Base-by-base conservation (phyloP, 257 asterid species). In the Nicotiana tomentosiformis region DNA sequence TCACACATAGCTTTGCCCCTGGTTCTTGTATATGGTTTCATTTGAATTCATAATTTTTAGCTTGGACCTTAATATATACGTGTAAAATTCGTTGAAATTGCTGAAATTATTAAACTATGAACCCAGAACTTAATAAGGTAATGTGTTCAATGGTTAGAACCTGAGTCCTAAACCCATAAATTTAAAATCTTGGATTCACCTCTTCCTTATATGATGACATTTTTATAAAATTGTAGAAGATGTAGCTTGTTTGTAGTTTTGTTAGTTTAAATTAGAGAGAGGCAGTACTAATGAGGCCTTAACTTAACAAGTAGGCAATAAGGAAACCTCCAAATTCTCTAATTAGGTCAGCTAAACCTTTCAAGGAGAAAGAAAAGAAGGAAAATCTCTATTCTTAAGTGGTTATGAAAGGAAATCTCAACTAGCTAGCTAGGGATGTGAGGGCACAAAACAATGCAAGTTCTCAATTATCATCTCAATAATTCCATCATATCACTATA, bases 271-370 rank as follows among this genome's bases (percentile, higher is more conserved):
- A 32, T 66, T 32, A 3, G 77, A 67, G 77, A 16, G 26, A 39
- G 77, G 9, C 77, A 17, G 29, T 16, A 32, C 66, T 55, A 53
- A 37, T 37, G 17, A 68, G 23, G 43, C 30, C 69, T 49, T 64
- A 49, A 33, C 70, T 39, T 16, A 77, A 64, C 43, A 29, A 35
- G 37, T 26, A 46, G 46, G 15, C 49, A 3, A 17, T 46, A 35
- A 15, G 49, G 30, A 39, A 1, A 35, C 61, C 77, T n/a, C 53
- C n/a, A 30, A 83, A 15, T 61, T 56, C 11, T 64, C 26, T 9
- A 39, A 57, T 84, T 84, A 84, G 86, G 77, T 84, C 58, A 58
- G 56, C 82, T 81, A 51, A 81, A 14, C 78, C 77, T 84, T 49
- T 84, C 78, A 49, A 72, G 26, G 78, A 72, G 78, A 81, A 67